These are phyloP conservation scores for Corinectria fuckeliana DNA, from an alignment of 2,329 filamentous ascomycete genomes.

Conservation along the genomic window DNA sequence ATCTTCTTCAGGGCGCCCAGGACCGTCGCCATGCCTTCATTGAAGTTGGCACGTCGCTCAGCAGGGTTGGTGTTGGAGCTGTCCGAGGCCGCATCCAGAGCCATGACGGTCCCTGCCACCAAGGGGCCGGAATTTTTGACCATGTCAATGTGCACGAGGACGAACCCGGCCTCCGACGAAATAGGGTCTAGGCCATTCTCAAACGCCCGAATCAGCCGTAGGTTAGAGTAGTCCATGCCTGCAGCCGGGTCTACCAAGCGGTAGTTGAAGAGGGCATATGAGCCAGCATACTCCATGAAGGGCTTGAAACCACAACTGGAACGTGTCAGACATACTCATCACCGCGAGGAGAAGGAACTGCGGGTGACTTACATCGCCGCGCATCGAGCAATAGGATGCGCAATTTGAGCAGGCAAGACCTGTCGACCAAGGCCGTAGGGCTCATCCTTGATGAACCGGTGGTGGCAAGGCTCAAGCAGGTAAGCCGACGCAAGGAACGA, in stretches of 20 bases:
- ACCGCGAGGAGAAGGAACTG: not conserved
- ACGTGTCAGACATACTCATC: slow-evolving; percentile 1
- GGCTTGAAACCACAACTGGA: slow-evolving; percentile 76
- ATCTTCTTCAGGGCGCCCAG: slow-evolving; percentile 68
- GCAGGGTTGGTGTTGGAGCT: slow-evolving; percentile 37
- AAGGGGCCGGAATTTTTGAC: slow-evolving; percentile 83
- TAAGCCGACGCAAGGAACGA: slow-evolving; percentile 90
- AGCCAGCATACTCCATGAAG: slow-evolving; percentile 76
- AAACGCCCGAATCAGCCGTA: slow-evolving; percentile 89
- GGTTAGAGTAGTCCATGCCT: slow-evolving; percentile 68
- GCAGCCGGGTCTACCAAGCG: slow-evolving; percentile 61
- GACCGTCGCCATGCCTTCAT: slow-evolving; percentile 67
- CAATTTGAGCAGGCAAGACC: slow-evolving; percentile 74
- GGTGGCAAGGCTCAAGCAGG: slow-evolving; percentile 88
- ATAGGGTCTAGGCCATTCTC: slow-evolving; percentile 85
- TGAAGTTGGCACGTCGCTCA: slow-evolving; percentile 62
- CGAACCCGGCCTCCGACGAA: slow-evolving; percentile 93
- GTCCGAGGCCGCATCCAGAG: slow-evolving; percentile 61
- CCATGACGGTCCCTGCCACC: slow-evolving; percentile 73
- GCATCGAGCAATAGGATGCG: slow-evolving; percentile 82
- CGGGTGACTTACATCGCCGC: slow-evolving; percentile 76
- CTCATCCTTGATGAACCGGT: slow-evolving; percentile 72
- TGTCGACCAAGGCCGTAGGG: slow-evolving; percentile 80
- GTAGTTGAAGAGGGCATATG: slow-evolving; percentile 69
- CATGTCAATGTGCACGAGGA: slow-evolving; percentile 97